These are phyloP conservation scores for Pichia sp. DNA, from an alignment of 1,139 yeast genomes.

Conservation along the genomic window DNA sequence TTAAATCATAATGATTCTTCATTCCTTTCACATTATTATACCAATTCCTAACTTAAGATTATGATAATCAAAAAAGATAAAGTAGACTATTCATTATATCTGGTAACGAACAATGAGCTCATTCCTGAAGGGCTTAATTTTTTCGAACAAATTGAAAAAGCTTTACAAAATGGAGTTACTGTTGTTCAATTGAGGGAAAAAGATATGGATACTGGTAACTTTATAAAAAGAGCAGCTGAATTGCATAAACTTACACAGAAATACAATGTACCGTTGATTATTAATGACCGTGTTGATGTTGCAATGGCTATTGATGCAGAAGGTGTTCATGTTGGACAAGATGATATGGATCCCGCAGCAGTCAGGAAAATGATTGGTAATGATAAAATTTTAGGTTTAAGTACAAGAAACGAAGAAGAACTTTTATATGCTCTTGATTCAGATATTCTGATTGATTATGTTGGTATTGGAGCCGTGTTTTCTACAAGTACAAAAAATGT, in stretches of 20 bases:
- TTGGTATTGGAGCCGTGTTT: slow-evolving; percentile 82
- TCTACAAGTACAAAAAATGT: slow-evolving; percentile 66
- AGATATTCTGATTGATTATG: slow-evolving; percentile 52
- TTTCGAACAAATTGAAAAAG: slow-evolving; percentile 51
- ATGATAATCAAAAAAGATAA: slow-evolving; percentile 1
- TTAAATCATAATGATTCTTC: too few relatives aligned
- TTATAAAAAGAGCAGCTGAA: slow-evolving; percentile 53
- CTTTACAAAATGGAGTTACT: slow-evolving; percentile 70
- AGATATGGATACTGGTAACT: slow-evolving; percentile 58
- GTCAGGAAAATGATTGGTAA: slow-evolving; percentile 66
- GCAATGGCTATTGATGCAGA: slow-evolving; percentile 89
- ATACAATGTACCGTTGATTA: slow-evolving; percentile 67
- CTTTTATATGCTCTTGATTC: slow-evolving; percentile 46
- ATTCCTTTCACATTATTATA: too few relatives aligned
- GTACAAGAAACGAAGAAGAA: slow-evolving; percentile 58
- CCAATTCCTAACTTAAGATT: too few relatives aligned
- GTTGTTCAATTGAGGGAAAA: slow-evolving; percentile 83
- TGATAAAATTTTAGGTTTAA: slow-evolving; percentile 72
- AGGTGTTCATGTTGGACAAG: slow-evolving; percentile 82
- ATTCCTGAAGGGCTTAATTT: slow-evolving; percentile 60
- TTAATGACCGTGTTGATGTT: slow-evolving; percentile 84
- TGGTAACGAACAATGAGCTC: slow-evolving; percentile 79
- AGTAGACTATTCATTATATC: slow-evolving; percentile 57
- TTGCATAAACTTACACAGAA: slow-evolving; percentile 57
- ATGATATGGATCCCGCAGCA: slow-evolving; percentile 65